Evolutionary conservation across 2,329 filamentous ascomycete genomes (phyloP), one percentile per base, ranked within the genome.

Genomic region (Onygenales sp.): DNA sequence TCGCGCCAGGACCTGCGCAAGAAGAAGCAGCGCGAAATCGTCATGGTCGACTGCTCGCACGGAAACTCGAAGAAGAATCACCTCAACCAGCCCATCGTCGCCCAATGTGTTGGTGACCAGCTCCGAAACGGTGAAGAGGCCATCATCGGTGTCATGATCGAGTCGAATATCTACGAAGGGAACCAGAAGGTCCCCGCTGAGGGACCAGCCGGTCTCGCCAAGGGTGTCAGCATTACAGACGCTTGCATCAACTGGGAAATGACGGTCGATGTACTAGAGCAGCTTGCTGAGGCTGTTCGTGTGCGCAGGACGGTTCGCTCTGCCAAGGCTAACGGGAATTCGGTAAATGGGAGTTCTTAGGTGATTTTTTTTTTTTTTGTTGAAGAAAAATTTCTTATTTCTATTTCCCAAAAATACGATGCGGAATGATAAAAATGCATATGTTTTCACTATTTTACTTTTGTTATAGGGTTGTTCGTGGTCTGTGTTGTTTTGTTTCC

Each of bases 1-100:
- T 87, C 87, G 32, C 88, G 92, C 70, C 87, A 91, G 69, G 83
- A 83, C 2, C 74, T 98, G 64, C 76, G 73, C 60, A 86, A 88
- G 74, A 95, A 95, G 81, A 84, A 84, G 56, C 86, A 93, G 69
- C 86, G 85, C 66, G 80, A 89, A 72, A 86, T 91, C 59, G 86
- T 98, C 75, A 98, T 98, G 93, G 84, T 98, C 55, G 93, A 98
- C 73, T 98, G 93, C 79, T 96, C 91, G 21, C 93, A 98, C 69
- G 93, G 93, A 54, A 98, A 98, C 78, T 97, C 92, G 17, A 89
- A 87, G 72, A 98, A 98, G 78, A 84, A 97, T 77, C 92, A 97
- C 78, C 85, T 87, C 65, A 98, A 98, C 75, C 92, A 98, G 76
- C 93, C 93, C 64, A 86, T 92, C 74, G 92, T 97, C 44, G 90